Conservation (phyloP, 2,329 filamentous ascomycete species). For the Stagonosporopsis chrysanthemi region DNA sequence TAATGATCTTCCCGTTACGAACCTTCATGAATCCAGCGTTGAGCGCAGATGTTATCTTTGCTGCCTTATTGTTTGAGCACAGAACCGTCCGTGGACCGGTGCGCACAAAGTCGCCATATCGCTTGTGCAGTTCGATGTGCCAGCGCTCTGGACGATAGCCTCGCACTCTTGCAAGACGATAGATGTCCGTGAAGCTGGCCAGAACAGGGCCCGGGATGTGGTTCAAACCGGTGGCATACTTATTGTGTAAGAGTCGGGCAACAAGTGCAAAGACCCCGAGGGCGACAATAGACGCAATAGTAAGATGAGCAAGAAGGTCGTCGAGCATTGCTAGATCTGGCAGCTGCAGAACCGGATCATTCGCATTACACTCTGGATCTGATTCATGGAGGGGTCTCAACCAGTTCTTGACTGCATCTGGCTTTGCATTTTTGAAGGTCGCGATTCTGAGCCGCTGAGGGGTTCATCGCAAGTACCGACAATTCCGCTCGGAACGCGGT, state of each 20-base stretch:
- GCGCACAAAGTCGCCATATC: slow-evolving; percentile 75
- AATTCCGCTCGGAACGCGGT: slow-evolving; percentile 4
- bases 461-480: slow-evolving; percentile 1
- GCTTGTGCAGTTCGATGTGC: slow-evolving; percentile 67
- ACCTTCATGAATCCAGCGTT: slow-evolving; percentile 23
- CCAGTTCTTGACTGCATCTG: neutral
- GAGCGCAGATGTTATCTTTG: slow-evolving; percentile 22
- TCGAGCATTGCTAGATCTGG: slow-evolving; percentile 3
- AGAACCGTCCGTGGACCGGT: slow-evolving; percentile 83
- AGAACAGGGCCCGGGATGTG: slow-evolving; percentile 70
- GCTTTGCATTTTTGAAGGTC: neutral
- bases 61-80: slow-evolving; percentile 70
- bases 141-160: slow-evolving; percentile 60
- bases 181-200: slow-evolving; percentile 72
- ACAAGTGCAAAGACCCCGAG: neutral
- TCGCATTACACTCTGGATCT: neutral
- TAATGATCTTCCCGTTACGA: slow-evolving; percentile 1
- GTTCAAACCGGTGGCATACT: slow-evolving; percentile 2
- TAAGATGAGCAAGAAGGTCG: neutral
- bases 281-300: neutral
- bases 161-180: slow-evolving; percentile 71
- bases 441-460: slow-evolving; percentile 4
- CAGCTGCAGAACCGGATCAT: neutral
- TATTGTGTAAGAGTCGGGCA: slow-evolving; percentile 2
- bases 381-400: neutral